Base-by-base conservation (phyloP, 352 stramenopile genomes). In the Saprolegnia parasitica region DNA sequence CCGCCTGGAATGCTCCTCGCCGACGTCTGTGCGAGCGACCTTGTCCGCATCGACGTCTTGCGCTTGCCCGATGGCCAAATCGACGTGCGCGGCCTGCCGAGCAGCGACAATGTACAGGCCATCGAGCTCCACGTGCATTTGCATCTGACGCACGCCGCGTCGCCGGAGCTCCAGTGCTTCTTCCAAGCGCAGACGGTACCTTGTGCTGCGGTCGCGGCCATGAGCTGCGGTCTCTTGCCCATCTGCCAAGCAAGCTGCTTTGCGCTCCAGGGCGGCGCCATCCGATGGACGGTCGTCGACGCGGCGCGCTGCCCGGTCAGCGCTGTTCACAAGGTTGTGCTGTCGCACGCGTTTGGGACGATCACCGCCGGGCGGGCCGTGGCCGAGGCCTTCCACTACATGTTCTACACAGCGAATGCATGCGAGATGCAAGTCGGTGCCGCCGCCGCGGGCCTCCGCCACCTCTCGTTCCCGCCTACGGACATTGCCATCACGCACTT, bases 331-430 rank as follows among this genome's bases (percentile, higher is more conserved):
- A 15, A 9, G 13, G 52, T 60, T 24, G 52, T 60, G 35, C 35
- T 60, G 13, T 60, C 52, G 11, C 52, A 60, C 4, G 52, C 52
- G 13, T 49, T 60, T 60, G 52, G 52, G 35, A 60, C 52, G 11
- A 15, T 60, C 35, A 60, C 52, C 11, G 52, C 52, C 20, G 52
- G 52, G 35, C 24, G 52, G 13, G 52, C 52, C 13, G 24, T n/a
- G 11, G 52, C 52, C 13, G 52, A 60, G 35, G 52, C 52, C 24
- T 60, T 60, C 35, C 52, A 60, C 35, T 60, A 60, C 52, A 60
- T 60, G 52, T 60, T 60, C 20, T 60, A 60, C 35, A 60, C 52
- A 16, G 11, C 52, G 1, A 60, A 24, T 11, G 52, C 52, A 8
- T 60, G 52, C 9, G 4, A 60, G 35, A 60, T 60, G 24, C 52